phyloP scores from a whole-genome alignment of 2,329 filamentous ascomycete genomes.

The Pseudocercospora ulei region DNA sequence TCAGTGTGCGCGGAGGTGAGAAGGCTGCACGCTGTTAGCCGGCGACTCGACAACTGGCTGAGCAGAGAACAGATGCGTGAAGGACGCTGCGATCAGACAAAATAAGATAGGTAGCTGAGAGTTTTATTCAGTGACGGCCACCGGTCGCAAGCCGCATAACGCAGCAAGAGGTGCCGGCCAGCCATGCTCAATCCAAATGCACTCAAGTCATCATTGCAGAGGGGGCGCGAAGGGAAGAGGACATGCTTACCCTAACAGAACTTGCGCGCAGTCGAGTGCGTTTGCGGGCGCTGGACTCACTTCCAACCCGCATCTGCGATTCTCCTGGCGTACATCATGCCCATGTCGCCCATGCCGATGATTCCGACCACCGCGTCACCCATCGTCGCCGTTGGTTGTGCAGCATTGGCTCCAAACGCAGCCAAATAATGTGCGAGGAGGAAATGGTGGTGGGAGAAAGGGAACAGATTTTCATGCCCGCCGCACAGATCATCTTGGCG shows the following conservation, averaged over 20 bases:
- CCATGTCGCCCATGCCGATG: conserved; percentile 99
- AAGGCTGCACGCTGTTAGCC: conserved; percentile 23
- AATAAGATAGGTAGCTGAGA: conserved; percentile 93
- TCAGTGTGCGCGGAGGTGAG: conserved; percentile 16
- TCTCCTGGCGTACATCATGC: conserved; percentile 89
- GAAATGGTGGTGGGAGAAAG: conserved; percentile 4
- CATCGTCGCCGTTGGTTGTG: conserved; percentile 37
- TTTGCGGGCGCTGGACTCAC: conserved; percentile 50
- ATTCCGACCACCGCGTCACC: conserved; percentile 73
- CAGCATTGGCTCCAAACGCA: conserved; percentile 12
- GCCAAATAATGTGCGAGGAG: conserved; percentile 2
- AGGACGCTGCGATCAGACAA: conserved; percentile 64
- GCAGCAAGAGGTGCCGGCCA: conserved; percentile 52
- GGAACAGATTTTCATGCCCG: conserved; percentile 8
- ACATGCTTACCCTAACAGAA: conserved; percentile 37
- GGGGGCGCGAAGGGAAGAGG: conserved; percentile 16
- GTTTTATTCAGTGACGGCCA: conserved; percentile 93
- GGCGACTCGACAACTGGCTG: neutral
- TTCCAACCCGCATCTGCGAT: conserved; percentile 92
- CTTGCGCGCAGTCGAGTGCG: no score
- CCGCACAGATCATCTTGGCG: conserved; percentile 10
- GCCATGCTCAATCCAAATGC: conserved; percentile 99
- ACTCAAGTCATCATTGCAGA: conserved; percentile 95
- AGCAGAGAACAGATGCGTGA: conserved; percentile 16
- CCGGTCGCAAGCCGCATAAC: conserved; percentile 55